A percentile compares a stretch with the other conserved stretches of the same genome.
phyloP scores from a whole-genome alignment of 2,329 filamentous ascomycete species.

The Xylariaceae sp. region DNA sequence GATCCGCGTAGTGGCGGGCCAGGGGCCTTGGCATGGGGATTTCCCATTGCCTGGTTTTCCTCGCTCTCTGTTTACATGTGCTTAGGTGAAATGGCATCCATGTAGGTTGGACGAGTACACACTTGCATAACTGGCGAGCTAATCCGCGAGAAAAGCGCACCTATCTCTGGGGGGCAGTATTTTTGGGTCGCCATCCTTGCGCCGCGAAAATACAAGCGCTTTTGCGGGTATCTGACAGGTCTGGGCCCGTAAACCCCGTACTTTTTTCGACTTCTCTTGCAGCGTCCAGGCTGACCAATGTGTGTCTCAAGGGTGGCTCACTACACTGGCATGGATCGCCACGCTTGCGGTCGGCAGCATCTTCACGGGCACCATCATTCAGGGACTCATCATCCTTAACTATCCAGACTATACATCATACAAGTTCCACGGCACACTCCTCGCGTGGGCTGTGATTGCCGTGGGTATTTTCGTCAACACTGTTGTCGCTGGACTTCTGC shows the following conservation, averaged over 20 bases:
- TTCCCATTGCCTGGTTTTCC: constrained; percentile 20
- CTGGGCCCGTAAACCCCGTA: background rate
- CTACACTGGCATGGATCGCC: constrained; percentile 19
- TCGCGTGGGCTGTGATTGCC: constrained; percentile 17
- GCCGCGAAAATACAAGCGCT: constrained; percentile 16
- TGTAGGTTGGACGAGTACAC: constrained; percentile 6
- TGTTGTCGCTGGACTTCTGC: constrained; percentile 12
- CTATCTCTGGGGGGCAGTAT: constrained; percentile 20
- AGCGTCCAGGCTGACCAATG: background rate
- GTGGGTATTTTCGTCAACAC: constrained; percentile 18
- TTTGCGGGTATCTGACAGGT: constrained; percentile 21
- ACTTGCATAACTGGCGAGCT: background rate
- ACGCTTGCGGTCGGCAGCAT: constrained; percentile 14
- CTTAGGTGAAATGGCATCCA: constrained; percentile 20
- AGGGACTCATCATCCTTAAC: constrained; percentile 20
- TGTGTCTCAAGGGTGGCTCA: constrained; percentile 17
- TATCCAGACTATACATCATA: constrained; percentile 14
- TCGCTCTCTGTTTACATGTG: constrained; percentile 19
- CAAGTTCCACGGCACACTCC: constrained; percentile 13
- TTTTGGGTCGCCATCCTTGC: constrained; percentile 20
- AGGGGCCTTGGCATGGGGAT: constrained; percentile 18
- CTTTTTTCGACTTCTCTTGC: background rate
- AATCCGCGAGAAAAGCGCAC: constrained; percentile 10
- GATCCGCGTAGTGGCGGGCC: constrained; percentile 14
- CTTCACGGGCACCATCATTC: constrained; percentile 19